These are phyloP conservation scores for Colletotrichum sp. DNA, from an alignment of 2,329 filamentous ascomycete species.

Conservation along the genomic window DNA sequence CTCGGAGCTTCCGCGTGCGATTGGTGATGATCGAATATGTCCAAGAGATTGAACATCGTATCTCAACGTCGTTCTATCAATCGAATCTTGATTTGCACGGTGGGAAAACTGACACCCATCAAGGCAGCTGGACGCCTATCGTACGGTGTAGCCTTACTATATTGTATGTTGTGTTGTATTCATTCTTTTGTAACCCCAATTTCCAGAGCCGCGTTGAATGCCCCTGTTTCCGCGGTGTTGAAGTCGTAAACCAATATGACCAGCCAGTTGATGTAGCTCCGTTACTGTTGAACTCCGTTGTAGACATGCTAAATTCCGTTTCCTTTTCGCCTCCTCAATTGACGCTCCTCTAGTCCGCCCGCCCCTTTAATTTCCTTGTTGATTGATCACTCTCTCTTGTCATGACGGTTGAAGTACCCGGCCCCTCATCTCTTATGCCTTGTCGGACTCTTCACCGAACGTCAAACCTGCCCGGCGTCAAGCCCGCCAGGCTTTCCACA, in stretches of 20 bases:
- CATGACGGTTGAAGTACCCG: neutral
- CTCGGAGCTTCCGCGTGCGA: neutral
- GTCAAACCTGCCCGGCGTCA: neutral
- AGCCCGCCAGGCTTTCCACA: neutral
- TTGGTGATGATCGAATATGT: neutral
- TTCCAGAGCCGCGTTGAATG: neutral
- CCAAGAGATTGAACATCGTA: neutral
- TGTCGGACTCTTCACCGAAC: constrained; percentile 12
- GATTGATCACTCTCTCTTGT: neutral
- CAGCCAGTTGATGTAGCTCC: neutral
- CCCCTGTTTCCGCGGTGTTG: neutral
- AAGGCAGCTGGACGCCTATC: neutral
- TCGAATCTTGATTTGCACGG: neutral
- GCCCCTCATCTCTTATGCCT: constrained; percentile 17
- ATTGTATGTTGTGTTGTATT: neutral
- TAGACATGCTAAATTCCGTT: neutral
- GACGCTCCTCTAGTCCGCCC: neutral
- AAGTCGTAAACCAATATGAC: neutral
- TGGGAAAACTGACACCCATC: neutral
- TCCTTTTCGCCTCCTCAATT: neutral
- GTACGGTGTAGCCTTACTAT: neutral
- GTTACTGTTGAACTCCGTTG: constrained; percentile 11
- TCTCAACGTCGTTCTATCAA: neutral
- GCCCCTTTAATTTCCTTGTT: neutral
- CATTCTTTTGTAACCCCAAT: neutral